These are phyloP conservation scores for Linderniella brevidens DNA, from an alignment of 257 asterid species.

Conservation along the genomic window DNA sequence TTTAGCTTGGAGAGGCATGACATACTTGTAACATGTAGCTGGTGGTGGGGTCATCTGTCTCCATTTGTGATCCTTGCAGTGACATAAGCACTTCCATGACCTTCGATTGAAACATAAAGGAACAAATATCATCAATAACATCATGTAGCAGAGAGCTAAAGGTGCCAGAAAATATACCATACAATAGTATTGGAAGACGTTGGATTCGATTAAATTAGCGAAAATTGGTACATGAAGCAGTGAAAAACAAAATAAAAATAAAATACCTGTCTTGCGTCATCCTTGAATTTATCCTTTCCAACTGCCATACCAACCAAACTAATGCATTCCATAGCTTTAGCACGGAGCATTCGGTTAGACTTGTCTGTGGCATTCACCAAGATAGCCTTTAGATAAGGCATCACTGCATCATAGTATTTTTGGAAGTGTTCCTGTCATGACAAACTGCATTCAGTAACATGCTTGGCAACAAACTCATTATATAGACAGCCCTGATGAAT, in stretches of 20 bases:
- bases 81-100: conserved; percentile 85
- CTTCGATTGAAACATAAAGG: conserved; percentile 16
- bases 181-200: neutral
- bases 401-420: conserved; percentile 76
- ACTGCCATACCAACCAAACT: conserved; percentile 98
- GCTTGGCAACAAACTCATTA: neutral
- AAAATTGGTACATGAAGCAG: too few species aligned
- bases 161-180: neutral
- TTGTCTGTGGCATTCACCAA: conserved; percentile 67
- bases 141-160: too few species aligned
- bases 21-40: conserved; percentile 73
- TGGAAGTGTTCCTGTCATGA: conserved; percentile 57
- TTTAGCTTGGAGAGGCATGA: neutral
- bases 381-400: conserved; percentile 84
- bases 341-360: conserved; percentile 81
- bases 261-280: conserved; percentile 76
- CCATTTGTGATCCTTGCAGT: conserved; percentile 73
- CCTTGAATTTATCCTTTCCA: conserved; percentile 76
- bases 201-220: neutral
- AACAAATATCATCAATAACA: too few species aligned
- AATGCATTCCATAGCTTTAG: conserved; percentile 92
- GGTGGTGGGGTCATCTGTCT: conserved; percentile 64
- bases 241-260: too few species aligned
- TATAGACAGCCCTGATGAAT: too few species aligned
- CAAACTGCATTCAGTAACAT: conserved; percentile 3